These are phyloP conservation scores for Macaranga tanarius DNA, from an alignment of 441 rosid species.

Conservation along the genomic window DNA sequence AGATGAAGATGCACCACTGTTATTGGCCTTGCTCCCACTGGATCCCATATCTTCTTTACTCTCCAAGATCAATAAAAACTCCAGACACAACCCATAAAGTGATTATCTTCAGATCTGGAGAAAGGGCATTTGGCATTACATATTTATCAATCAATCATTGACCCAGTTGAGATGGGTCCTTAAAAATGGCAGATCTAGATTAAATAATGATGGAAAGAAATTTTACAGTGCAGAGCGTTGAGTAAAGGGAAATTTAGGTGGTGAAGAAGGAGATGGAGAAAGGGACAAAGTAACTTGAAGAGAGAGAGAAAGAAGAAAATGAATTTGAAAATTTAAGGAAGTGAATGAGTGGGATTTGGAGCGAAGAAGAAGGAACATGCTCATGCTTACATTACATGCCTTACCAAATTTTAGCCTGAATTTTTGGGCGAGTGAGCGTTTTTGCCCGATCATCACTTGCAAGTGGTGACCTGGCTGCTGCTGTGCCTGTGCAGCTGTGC, in stretches of 20 bases:
- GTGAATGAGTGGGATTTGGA: slow-evolving; percentile 21
- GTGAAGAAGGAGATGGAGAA: slow-evolving; percentile 29
- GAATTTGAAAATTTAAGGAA: slow-evolving; percentile 31
- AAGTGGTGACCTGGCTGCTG: no score
- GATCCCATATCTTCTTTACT: slow-evolving; percentile 62
- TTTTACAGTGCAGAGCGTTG: background rate
- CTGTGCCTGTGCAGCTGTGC: no score
- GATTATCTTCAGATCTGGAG: slow-evolving; percentile 19
- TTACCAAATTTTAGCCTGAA: slow-evolving; percentile 11
- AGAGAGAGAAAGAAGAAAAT: slow-evolving; percentile 26
- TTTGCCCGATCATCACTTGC: background rate
- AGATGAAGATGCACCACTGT: slow-evolving; percentile 29
- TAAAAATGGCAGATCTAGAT: slow-evolving; percentile 24
- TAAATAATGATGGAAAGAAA: background rate
- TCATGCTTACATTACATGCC: no score
- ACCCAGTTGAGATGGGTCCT: background rate
- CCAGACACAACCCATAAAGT: slow-evolving; percentile 12
- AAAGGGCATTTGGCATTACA: background rate
- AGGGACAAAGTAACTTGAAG: slow-evolving; percentile 44
- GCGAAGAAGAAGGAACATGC: background rate
- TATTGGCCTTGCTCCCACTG: slow-evolving; percentile 58
- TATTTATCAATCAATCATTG: background rate
- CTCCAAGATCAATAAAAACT: slow-evolving; percentile 23
- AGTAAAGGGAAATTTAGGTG: slow-evolving; percentile 20
- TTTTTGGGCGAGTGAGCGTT: slow-evolving; percentile 1